phyloP scores from a whole-genome alignment of 2,329 filamentous ascomycete genomes.

The Aspergillus sp. region DNA sequence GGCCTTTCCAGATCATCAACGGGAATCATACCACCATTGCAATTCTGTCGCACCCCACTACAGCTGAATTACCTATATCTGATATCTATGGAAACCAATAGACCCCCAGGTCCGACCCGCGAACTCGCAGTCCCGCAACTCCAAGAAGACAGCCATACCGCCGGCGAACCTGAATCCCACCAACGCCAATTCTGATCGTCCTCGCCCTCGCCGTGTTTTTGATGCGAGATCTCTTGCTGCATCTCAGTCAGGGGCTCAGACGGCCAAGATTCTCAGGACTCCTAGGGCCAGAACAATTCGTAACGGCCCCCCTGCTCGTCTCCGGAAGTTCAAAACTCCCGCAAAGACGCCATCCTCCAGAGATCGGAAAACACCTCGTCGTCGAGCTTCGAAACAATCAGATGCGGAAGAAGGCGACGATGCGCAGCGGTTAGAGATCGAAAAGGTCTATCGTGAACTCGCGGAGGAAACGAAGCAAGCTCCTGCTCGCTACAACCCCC shows the following conservation, averaged over 20 bases:
- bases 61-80: background rate
- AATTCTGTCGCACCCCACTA: background rate
- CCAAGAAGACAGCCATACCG: slow-evolving; percentile 11
- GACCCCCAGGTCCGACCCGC: background rate
- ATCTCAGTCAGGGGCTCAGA: slow-evolving; percentile 23
- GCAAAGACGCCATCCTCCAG: slow-evolving; percentile 13
- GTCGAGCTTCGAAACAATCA: slow-evolving; percentile 10
- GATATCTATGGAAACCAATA: background rate
- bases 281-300: slow-evolving; percentile 23
- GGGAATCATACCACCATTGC: background rate
- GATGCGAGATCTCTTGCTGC: slow-evolving; percentile 38
- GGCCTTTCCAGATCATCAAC: slow-evolving; percentile 19
- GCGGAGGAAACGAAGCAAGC: slow-evolving; percentile 26
- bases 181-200: slow-evolving; percentile 14
- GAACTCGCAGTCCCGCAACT: slow-evolving; percentile 1
- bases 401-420: slow-evolving; percentile 25
- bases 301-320: slow-evolving; percentile 13
- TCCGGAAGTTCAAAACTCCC: slow-evolving; percentile 20
- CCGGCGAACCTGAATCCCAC: slow-evolving; percentile 18
- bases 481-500: slow-evolving; percentile 35
- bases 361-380: slow-evolving; percentile 9
- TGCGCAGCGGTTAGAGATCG: slow-evolving; percentile 22
- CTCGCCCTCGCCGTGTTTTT: slow-evolving; percentile 27
- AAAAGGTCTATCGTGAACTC: slow-evolving; percentile 29
- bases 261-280: slow-evolving; percentile 30